Base-by-base conservation (phyloP, 768 basidiomycete genomes). In the Paxillus rubicundulus region DNA sequence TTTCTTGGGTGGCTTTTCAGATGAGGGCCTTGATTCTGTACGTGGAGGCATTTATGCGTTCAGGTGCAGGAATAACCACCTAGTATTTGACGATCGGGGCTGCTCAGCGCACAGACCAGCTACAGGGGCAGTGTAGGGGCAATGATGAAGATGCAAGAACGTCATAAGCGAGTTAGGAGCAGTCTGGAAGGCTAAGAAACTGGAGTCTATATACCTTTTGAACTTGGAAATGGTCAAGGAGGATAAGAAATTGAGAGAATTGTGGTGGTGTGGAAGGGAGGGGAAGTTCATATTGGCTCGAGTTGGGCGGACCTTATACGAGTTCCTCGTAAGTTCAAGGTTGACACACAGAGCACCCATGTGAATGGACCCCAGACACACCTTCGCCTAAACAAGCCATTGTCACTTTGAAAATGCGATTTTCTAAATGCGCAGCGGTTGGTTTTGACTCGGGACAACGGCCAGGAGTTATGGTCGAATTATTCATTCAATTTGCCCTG, bases 271-370 rank as follows among this genome's bases (percentile, higher is more conserved):
- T 54, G 55, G 70, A 73, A 72, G 70, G 72, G 75, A 54, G 62
- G 67, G 74, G 75, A 75, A 71, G 70, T 71, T 63, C 74, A 78
- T 78, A 73, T 74, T 77, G 68, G 70, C 71, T 74, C 67, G 72
- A 70, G 69, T 73, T 73, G 70, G 58, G 71, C 81, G 79, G 80
- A 75, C 78, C 80, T 82, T 82, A 81, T 82, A 82, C 73, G 65
- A 74, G 63, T 57, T 59, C 50, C 59, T 49, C 52, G 39, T 57
- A 50, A 65, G 53, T 64, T 52, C 57, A 43, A 54, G 21, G 59
- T 64, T 60, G 64, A 60, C 60, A 24, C 24, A 24, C 24, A 47
- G 45, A 61, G 61, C 58, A 57, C 64, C 57, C 49, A 45, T 55
- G 48, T 6, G 30, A 27, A 10, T 28, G 53, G 67, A 71, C 68